A percentile compares a stretch with the other conserved stretches of the same genome.
Conservation (phyloP, 257 asterid genomes). For the Eustoma russellianum region DNA sequence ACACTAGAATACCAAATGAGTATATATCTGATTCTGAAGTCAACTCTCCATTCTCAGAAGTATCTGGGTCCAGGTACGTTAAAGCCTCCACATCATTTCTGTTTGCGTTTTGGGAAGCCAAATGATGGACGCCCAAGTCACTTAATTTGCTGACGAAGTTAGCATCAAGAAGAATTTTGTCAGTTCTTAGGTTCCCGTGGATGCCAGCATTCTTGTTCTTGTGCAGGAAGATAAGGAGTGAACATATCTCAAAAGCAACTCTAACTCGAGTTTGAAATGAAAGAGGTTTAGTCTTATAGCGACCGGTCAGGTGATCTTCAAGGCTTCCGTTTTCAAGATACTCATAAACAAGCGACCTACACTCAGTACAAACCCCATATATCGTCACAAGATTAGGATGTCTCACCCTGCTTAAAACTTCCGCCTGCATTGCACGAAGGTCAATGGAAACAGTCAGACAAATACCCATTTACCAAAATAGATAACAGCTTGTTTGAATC, state of each 20-base stretch:
- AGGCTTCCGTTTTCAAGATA: slow-evolving; percentile 74
- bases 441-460: slow-evolving; percentile 5
- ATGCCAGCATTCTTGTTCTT: slow-evolving; percentile 27
- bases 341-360: slow-evolving; percentile 79
- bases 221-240: slow-evolving; percentile 64
- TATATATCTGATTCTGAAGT: slow-evolving; percentile 70
- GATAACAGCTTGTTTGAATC: neutral
- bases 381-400: slow-evolving; percentile 84
- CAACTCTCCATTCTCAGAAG: slow-evolving; percentile 26
- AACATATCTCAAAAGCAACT: slow-evolving; percentile 61
- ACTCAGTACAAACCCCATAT: slow-evolving; percentile 73
- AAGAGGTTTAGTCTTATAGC: slow-evolving; percentile 38
- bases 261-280: slow-evolving; percentile 73
- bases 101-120: slow-evolving; percentile 29
- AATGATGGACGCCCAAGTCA: slow-evolving; percentile 42
- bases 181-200: slow-evolving; percentile 71
- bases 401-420: slow-evolving; percentile 65
- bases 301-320: slow-evolving; percentile 52
- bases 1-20: slow-evolving; percentile 61
- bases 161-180: slow-evolving; percentile 54
- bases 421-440: slow-evolving; percentile 35
- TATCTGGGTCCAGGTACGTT: slow-evolving; percentile 50
- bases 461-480: neutral
- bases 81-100: slow-evolving; percentile 24
- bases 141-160: slow-evolving; percentile 62